A percentile compares a stretch with the other conserved stretches of the same genome.
These are phyloP conservation scores for Boletus chippewaensis DNA, from an alignment of 1,284 basidiomycete species.

Conservation along the genomic window DNA sequence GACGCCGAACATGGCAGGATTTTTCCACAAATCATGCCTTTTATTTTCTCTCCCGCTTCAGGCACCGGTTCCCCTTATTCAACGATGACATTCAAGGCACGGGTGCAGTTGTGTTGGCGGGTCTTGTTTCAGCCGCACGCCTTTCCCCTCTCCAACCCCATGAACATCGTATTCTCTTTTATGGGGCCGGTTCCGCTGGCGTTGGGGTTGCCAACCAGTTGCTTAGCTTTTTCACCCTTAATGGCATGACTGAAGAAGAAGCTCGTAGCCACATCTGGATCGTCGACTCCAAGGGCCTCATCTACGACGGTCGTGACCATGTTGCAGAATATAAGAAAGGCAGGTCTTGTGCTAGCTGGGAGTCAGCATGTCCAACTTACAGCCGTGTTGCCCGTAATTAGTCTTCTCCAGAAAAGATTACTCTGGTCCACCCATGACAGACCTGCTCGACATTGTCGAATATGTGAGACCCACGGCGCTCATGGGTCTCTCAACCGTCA, in stretches of 20 bases:
- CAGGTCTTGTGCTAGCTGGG: conserved; percentile 29
- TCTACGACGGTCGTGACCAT: conserved; percentile 57
- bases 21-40: conserved; percentile 87
- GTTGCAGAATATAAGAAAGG: conserved; percentile 83
- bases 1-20: conserved; percentile 43
- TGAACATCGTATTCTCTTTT: conserved; percentile 86
- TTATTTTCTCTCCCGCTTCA: conserved; percentile 71
- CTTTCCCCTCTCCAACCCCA: conserved; percentile 62
- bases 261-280: conserved; percentile 78
- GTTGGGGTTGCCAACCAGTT: conserved; percentile 88
- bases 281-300: conserved; percentile 82
- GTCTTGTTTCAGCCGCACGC: conserved; percentile 85
- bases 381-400: conserved; percentile 24
- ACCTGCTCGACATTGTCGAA: conserved; percentile 76
- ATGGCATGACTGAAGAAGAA: conserved; percentile 71
- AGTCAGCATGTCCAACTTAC: background rate
- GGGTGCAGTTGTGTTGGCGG: conserved; percentile 86
- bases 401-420: conserved; percentile 82
- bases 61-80: conserved; percentile 73
- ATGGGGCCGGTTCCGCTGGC: conserved; percentile 84
- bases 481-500: conserved; percentile 84
- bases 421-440: conserved; percentile 64
- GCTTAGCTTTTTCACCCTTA: conserved; percentile 81
- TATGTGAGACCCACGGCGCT: conserved; percentile 89
- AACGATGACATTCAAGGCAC: conserved; percentile 92